phyloP scores from a whole-genome alignment of 345 rosid genomes.

The Erodium maritimum region DNA sequence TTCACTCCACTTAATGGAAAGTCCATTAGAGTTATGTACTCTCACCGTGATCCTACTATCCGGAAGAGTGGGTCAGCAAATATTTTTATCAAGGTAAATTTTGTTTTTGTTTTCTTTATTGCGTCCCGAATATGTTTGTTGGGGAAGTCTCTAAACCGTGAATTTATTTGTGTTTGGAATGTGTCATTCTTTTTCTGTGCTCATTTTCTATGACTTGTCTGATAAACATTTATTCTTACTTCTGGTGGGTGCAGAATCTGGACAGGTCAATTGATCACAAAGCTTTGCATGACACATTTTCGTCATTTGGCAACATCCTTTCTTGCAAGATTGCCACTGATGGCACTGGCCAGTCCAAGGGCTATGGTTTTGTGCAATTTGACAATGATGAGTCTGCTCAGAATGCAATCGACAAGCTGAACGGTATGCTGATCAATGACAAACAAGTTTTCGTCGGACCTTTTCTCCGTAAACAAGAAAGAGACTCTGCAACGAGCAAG shows the following conservation, averaged over 20 bases:
- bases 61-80: slow-evolving; percentile 87
- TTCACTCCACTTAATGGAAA: slow-evolving; percentile 58
- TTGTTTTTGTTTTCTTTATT: not conserved
- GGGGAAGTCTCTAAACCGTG: too few relatives aligned
- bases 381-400: slow-evolving; percentile 75
- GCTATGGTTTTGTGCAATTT: slow-evolving; percentile 93
- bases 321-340: slow-evolving; percentile 91
- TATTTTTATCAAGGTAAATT: slow-evolving; percentile 71
- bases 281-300: slow-evolving; percentile 79
- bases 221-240: not conserved
- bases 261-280: slow-evolving; percentile 91
- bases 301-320: slow-evolving; percentile 70
- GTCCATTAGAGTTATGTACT: slow-evolving; percentile 75
- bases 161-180: not conserved
- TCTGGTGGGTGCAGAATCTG: slow-evolving; percentile 48
- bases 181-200: not conserved
- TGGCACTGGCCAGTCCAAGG: slow-evolving; percentile 72
- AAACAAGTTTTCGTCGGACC: slow-evolving; percentile 91
- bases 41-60: slow-evolving; percentile 80
- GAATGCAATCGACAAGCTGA: slow-evolving; percentile 64
- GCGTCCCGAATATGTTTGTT: not conserved
- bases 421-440: slow-evolving; percentile 89
- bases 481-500: slow-evolving; percentile 39
- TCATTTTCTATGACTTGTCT: not conserved
- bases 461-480: slow-evolving; percentile 80